A percentile compares a stretch with the other conserved stretches of the same genome.
Evolutionary conservation across 441 rosid species (phyloP).

Genomic region (Aquilaria agallochum): DNA sequence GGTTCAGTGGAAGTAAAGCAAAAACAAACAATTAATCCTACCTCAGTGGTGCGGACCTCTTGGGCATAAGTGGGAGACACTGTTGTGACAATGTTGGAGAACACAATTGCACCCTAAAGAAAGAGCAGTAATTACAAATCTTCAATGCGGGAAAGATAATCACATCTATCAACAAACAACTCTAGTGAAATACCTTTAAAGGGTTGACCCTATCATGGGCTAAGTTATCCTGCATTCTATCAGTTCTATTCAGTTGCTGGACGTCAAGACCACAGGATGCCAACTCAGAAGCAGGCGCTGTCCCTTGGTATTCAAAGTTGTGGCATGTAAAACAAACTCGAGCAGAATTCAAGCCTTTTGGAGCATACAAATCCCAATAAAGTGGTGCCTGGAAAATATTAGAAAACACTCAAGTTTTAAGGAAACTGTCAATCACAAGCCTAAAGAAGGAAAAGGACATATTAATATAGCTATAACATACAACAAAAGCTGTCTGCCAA

Average conservation of each 20-base stretch:
- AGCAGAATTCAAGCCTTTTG: constrained; percentile 92
- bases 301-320: constrained; percentile 98
- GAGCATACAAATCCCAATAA: constrained; percentile 91
- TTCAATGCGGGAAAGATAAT: constrained; percentile 10
- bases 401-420: neutral
- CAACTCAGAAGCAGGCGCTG: constrained; percentile 82
- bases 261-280: constrained; percentile 92
- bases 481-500: constrained; percentile 99
- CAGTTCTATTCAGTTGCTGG: constrained; percentile 81
- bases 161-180: constrained; percentile 1
- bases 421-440: constrained; percentile 10
- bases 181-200: constrained; percentile 53
- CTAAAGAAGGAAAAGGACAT: constrained; percentile 8
- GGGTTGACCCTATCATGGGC: constrained; percentile 81
- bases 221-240: constrained; percentile 93
- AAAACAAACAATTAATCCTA: constrained; percentile 19
- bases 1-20: constrained; percentile 5
- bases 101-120: constrained; percentile 92
- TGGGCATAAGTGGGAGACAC: constrained; percentile 96
- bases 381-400: constrained; percentile 71
- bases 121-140: constrained; percentile 9
- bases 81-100: constrained; percentile 95
- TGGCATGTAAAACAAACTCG: constrained; percentile 98
- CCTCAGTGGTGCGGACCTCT: constrained; percentile 94
- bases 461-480: constrained; percentile 30